Evolutionary conservation across 2,329 filamentous ascomycete species (phyloP), one percentile per base, ranked within the genome.

Genomic region (Cercospora sp.): DNA sequence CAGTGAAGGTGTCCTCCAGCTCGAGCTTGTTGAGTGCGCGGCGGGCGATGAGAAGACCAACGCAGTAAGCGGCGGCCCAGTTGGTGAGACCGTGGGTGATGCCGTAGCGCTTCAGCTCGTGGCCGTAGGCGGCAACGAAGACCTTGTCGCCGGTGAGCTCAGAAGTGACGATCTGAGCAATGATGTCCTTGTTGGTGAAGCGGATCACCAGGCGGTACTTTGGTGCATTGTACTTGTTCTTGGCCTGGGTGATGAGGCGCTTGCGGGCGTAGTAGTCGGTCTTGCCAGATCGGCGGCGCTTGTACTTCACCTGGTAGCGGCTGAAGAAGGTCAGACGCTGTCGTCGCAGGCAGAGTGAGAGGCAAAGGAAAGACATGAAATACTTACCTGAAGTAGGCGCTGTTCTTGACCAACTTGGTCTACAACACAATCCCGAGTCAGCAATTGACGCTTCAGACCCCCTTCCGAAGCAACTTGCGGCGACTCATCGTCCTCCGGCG

Each of bases 151-250:
- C 95, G 76, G 87, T 89, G 86, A 99, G 91, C 88, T 99, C 95
- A 70, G 95, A 96, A 81, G 88, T 91, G 83, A 99, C 89, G 83
- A 99, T 95, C 88, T 99, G 95, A 86, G 89, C 90, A 86, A 98
- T 91, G 87, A 98, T 96, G 89, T 99, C 94, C 85, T 93, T 93
- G 91, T 98, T 80, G 76, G 78, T 80, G 78, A 80, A 80, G 74
- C 95, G 95, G 82, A 99, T 93, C 76, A 99, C 95, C 81, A 99
- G 91, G 81, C 95, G 92, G 91, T 99, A 98, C 90, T 99, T 99
- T 85, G 95, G 95, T 74, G 95, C 91, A 87, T 96, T 96, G 91
- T 98, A 99, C 91, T 99, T 99, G 93, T 99, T 99, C 93, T 98
- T 99, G 87, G 95, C 95, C 89, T 99, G 95, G 87, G 93, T 94